Evolutionary conservation across 331 rosid genomes (phyloP).

Genomic region (Rhamnella rubrinervis): DNA sequence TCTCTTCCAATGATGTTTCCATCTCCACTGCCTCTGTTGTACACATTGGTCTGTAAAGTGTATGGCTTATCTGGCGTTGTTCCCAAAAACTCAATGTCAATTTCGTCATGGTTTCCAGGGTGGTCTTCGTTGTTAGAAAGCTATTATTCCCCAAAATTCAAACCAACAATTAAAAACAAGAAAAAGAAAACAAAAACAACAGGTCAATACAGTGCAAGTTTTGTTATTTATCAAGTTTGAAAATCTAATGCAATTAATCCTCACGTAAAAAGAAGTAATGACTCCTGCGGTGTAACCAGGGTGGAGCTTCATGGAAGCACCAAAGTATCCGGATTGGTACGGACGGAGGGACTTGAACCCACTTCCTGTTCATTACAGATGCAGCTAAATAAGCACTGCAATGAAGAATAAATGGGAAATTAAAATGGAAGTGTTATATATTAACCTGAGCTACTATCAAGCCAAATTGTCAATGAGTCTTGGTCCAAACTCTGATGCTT

Average conservation of each 20-base stretch:
- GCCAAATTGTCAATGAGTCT: constrained; percentile 61
- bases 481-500: constrained; percentile 69
- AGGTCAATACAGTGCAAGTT: not conserved
- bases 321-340: constrained; percentile 74
- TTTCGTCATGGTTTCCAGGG: constrained; percentile 87
- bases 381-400: not conserved
- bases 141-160: constrained; percentile 24
- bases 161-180: constrained; percentile 13
- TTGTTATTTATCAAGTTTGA: not conserved
- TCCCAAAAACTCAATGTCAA: constrained; percentile 89
- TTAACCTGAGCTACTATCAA: constrained; percentile 66
- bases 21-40: constrained; percentile 86
- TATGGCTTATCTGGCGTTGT: constrained; percentile 78
- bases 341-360: constrained; percentile 76
- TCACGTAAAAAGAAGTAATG: constrained; percentile 74
- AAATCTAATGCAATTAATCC: constrained; percentile 4
- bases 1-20: constrained; percentile 74
- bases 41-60: constrained; percentile 84
- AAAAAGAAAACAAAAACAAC: not conserved
- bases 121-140: constrained; percentile 82
- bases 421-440: not conserved
- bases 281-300: constrained; percentile 91
- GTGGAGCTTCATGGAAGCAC: constrained; percentile 77
- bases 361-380: constrained; percentile 53
- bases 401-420: not conserved